phyloP scores from a whole-genome alignment of 768 basidiomycete species.

The Daedaleopsis sinensis region DNA sequence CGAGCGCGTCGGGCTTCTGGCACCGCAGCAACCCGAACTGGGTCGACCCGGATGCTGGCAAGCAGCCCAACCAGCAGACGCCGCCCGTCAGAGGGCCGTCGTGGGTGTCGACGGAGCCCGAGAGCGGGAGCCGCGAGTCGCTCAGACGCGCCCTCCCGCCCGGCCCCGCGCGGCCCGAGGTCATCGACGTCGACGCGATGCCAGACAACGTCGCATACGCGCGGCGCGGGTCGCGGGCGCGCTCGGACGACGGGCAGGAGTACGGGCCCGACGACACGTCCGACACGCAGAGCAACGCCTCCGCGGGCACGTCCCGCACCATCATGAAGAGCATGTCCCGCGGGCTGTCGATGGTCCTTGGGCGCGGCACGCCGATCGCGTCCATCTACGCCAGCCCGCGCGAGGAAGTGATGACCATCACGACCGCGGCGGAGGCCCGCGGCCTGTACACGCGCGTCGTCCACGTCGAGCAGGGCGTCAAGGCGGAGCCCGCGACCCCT shows the following conservation, averaged over 20 bases:
- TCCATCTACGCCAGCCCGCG: slow-evolving; percentile 33
- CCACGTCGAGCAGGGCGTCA: slow-evolving; percentile 10
- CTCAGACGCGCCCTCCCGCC: neutral
- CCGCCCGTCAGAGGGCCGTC: slow-evolving; percentile 9
- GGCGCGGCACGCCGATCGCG: slow-evolving; percentile 30
- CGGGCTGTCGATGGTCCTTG: slow-evolving; percentile 23
- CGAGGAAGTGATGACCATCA: slow-evolving; percentile 30
- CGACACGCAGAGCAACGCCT: slow-evolving; percentile 5
- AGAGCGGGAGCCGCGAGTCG: slow-evolving; percentile 7
- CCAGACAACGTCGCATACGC: neutral
- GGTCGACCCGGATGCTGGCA: slow-evolving; percentile 22
- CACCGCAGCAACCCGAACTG: slow-evolving; percentile 40
- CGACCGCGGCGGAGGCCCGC: slow-evolving; percentile 28
- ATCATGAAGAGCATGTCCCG: slow-evolving; percentile 18
- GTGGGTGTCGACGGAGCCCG: slow-evolving; percentile 31
- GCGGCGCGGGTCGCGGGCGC: slow-evolving; percentile 1
- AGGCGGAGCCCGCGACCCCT: slow-evolving; percentile 15
- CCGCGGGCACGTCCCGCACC: slow-evolving; percentile 6
- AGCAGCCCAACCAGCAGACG: neutral
- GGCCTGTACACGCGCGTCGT: slow-evolving; percentile 35
- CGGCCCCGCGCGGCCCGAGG: neutral
- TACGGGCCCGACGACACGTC: neutral
- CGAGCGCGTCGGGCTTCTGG: slow-evolving; percentile 25
- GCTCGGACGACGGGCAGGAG: neutral
- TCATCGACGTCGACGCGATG: neutral